Conservation (phyloP, 305 asterid species). For the Stenogyne calaminthoides region DNA sequence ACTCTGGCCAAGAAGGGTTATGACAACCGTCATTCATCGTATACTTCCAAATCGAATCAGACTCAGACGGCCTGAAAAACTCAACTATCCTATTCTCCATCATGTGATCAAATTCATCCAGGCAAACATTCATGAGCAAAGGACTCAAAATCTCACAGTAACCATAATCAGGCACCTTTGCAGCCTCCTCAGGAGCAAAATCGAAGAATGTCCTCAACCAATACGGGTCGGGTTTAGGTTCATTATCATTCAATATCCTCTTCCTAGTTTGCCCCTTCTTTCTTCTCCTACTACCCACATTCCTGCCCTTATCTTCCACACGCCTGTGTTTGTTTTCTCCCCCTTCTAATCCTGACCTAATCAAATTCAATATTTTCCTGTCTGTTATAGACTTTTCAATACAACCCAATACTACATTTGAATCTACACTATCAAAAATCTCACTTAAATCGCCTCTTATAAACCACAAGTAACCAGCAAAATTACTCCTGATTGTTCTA, state of each 20-base stretch:
- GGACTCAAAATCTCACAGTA: slow-evolving; percentile 90
- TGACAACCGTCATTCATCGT: slow-evolving; percentile 86
- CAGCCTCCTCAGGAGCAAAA: slow-evolving; percentile 94
- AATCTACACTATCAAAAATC: slow-evolving; percentile 46
- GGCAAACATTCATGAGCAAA: slow-evolving; percentile 66
- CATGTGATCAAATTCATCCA: slow-evolving; percentile 67
- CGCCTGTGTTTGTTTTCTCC: slow-evolving; percentile 6
- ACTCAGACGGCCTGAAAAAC: slow-evolving; percentile 68
- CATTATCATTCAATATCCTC: slow-evolving; percentile 70
- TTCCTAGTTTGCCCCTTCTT: slow-evolving; percentile 79
- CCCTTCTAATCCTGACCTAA: slow-evolving; percentile 62
- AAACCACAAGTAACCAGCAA: slow-evolving; percentile 97
- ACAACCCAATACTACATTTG: slow-evolving; percentile 48
- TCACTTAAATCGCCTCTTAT: slow-evolving; percentile 78
- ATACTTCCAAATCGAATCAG: slow-evolving; percentile 85
- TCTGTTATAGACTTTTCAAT: slow-evolving; percentile 66
- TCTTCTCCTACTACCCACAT: slow-evolving; percentile 43
- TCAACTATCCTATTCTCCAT: slow-evolving; percentile 70
- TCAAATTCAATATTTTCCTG: slow-evolving; percentile 71
- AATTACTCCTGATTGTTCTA: slow-evolving; percentile 89
- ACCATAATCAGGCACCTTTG: slow-evolving; percentile 74
- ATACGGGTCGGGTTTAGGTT: slow-evolving; percentile 92
- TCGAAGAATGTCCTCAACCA: slow-evolving; percentile 83
- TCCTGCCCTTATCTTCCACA: slow-evolving; percentile 39
- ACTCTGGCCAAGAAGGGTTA: slow-evolving; percentile 98